These are phyloP conservation scores for Podila minutissima DNA, from an alignment of 192 early-diverging fungal species.

Conservation along the genomic window DNA sequence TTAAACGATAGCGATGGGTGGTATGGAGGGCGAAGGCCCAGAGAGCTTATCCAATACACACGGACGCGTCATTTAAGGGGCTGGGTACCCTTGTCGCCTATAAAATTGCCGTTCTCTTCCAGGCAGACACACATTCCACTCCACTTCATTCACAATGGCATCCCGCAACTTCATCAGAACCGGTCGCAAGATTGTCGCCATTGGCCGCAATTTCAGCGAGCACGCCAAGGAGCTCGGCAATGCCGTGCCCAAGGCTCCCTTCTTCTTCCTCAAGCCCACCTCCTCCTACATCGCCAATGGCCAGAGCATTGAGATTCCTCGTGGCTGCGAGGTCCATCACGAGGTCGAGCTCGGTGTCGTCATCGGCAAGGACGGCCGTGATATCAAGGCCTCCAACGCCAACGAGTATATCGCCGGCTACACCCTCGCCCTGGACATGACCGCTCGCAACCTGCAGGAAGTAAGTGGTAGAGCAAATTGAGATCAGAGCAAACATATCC, in stretches of 20 bases:
- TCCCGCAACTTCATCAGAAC: slow-evolving; percentile 59
- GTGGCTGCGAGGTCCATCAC: slow-evolving; percentile 84
- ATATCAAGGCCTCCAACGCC: slow-evolving; percentile 74
- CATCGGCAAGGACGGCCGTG: slow-evolving; percentile 81
- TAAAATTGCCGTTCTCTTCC: too few species aligned
- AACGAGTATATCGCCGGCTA: slow-evolving; percentile 77
- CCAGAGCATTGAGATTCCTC: slow-evolving; percentile 82
- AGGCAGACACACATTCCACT: not conserved
- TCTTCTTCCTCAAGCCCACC: slow-evolving; percentile 96
- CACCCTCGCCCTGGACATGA: slow-evolving; percentile 91
- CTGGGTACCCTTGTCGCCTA: too few species aligned
- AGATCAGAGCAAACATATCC: too few species aligned
- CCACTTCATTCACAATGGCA: slow-evolving; percentile 32
- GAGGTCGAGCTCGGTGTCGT: slow-evolving; percentile 96
- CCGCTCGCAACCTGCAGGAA: slow-evolving; percentile 89
- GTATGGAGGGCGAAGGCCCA: too few species aligned
- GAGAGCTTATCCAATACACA: too few species aligned
- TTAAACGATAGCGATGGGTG: too few species aligned
- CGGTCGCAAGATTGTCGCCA: slow-evolving; percentile 93
- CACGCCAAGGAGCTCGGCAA: slow-evolving; percentile 96
- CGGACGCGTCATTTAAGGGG: too few species aligned
- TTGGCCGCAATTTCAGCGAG: slow-evolving; percentile 92
- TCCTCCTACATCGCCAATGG: slow-evolving; percentile 78
- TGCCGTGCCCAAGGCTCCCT: slow-evolving; percentile 86
- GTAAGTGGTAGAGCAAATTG: not conserved